Evolutionary conservation across 805 yeast genomes (phyloP).

Genomic region (Yamadazyma tumulicola): DNA sequence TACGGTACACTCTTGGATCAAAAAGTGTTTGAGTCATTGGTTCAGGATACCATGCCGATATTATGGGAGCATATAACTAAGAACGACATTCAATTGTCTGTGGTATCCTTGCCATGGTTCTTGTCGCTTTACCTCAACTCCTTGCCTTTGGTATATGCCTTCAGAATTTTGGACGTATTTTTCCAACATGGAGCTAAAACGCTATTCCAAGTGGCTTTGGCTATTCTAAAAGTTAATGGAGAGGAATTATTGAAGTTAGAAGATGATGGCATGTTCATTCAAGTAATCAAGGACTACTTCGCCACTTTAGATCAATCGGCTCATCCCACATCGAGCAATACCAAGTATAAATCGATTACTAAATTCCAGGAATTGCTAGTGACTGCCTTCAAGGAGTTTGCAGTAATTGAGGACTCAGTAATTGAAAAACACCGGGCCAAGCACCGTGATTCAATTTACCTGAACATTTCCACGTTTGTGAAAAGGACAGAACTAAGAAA

Average conservation of each 20-base stretch:
- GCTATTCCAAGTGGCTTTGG: slow-evolving; percentile 88
- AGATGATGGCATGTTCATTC: slow-evolving; percentile 91
- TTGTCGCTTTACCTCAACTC: slow-evolving; percentile 83
- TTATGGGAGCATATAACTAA: slow-evolving; percentile 77
- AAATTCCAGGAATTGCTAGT: slow-evolving; percentile 87
- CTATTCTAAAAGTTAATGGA: slow-evolving; percentile 84
- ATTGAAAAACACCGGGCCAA: slow-evolving; percentile 66
- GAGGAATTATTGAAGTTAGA: slow-evolving; percentile 73
- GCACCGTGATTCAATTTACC: slow-evolving; percentile 73
- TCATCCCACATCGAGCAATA: slow-evolving; percentile 65
- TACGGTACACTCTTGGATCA: slow-evolving; percentile 95
- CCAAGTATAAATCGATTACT: slow-evolving; percentile 63
- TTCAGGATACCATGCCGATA: slow-evolving; percentile 84
- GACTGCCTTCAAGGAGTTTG: slow-evolving; percentile 88
- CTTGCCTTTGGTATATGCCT: slow-evolving; percentile 93
- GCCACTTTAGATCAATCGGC: slow-evolving; percentile 73
- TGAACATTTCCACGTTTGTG: slow-evolving; percentile 84
- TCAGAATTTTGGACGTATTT: slow-evolving; percentile 85
- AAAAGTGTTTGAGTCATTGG: slow-evolving; percentile 85
- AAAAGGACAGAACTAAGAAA: slow-evolving; percentile 89
- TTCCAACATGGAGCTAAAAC: slow-evolving; percentile 87
- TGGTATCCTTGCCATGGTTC: slow-evolving; percentile 96
- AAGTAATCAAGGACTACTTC: slow-evolving; percentile 80
- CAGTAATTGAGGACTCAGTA: slow-evolving; percentile 70
- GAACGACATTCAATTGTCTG: slow-evolving; percentile 86